Evolutionary conservation across 805 yeast species (phyloP), one percentile per base, ranked within the genome.

Genomic region (Cyberlindnera amylophila): DNA sequence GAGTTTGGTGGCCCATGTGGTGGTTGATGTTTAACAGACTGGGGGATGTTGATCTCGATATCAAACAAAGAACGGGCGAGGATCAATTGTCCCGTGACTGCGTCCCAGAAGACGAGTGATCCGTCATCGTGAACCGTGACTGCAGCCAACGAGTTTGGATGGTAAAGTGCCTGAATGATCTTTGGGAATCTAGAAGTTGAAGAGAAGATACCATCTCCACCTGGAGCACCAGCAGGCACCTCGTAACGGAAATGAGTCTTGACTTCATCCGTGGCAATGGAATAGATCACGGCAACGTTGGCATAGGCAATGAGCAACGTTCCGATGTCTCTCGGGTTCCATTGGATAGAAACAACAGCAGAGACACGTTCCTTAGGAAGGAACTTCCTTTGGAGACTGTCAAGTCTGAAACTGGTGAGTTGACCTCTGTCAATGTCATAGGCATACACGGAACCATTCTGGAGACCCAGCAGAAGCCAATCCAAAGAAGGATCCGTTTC

Each of bases 301-400:
- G 77, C 66, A 60, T 90, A 93, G 0, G 88, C 78, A 9, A 93
- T 75, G 49, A 93, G 69, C 3, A 93, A 46, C 0, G 83, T 71
- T 0, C 96, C 91, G 7, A 88, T 70, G 59, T 93, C 97, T 49
- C 97, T 72, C 4, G 99, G 99, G 56, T 87, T 93, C 75, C 95
- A 72, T 48, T 79, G 77, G 3, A 93, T 63, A 0, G 82, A 69
- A 1, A 77, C 58, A 1, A 89, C 93, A 1, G 86, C 79, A 0
- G 89, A 80, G 47, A 75, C 50, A 14, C 74, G 70, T 32, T 75
- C 80, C 38, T 73, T 72, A 0, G 86, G 81, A 34, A 81, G 65
- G 3, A 78, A 68, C 8, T 52, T 59, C 46, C 77, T 77, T 57
- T 89, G 96, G 26, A 86, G 67, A 56, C 86, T 86, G 39, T 78